phyloP scores from a whole-genome alignment of 306 rosid genomes.

The Dryas octopetala region DNA sequence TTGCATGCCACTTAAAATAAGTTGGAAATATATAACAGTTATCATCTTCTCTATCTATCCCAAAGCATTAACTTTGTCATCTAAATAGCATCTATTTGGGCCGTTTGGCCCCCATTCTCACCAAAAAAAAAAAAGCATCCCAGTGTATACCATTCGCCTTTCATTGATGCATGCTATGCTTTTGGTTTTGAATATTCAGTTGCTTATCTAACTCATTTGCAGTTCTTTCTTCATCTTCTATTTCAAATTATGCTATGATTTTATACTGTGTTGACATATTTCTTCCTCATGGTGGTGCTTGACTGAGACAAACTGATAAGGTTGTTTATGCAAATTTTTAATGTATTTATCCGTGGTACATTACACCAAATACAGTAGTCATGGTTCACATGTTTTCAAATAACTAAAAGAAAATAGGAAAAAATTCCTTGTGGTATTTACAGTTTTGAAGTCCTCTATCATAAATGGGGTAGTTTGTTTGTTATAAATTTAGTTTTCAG shows the following conservation, averaged over 20 bases:
- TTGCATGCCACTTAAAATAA: conserved; percentile 37
- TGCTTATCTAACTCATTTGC: no score
- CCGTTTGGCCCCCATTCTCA: no score
- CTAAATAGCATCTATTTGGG: neutral
- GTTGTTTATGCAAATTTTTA: no score
- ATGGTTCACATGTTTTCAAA: neutral
- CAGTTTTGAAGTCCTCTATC: neutral
- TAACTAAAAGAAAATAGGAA: neutral
- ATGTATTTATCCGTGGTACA: neutral
- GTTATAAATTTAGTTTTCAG: neutral
- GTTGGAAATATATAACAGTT: conserved; percentile 17
- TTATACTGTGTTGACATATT: no score
- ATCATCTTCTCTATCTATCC: conserved; percentile 14
- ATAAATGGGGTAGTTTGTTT: neutral
- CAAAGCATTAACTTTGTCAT: neutral
- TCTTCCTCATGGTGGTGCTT: no score
- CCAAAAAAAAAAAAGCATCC: no score
- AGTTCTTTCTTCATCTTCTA: no score
- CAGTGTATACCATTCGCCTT: no score
- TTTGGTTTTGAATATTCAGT: no score
- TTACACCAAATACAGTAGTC: neutral
- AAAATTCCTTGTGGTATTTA: neutral
- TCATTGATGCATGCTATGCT: no score
- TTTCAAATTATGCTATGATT: no score
- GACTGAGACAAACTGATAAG: no score